Evolutionary conservation across 139 green algal species (phyloP), one percentile per base, ranked within the genome.

Genomic region (Astrephomene gubernaculifera): DNA sequence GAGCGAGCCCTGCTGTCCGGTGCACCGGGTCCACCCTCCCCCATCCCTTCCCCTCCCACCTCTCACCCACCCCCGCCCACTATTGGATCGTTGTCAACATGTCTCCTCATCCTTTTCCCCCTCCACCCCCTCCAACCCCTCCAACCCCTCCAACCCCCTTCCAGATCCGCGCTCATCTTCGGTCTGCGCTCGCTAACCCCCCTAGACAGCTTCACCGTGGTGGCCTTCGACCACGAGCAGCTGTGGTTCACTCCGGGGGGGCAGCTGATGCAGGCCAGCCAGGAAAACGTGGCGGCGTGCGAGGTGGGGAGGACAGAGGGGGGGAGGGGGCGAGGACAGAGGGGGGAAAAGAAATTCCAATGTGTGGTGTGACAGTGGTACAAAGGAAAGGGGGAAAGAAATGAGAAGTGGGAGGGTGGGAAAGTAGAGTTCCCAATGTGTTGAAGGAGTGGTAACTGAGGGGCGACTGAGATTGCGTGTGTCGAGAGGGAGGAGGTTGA

Each of bases 191-290:
- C 75, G 70, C 89, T 94, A n/a, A 72, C 41, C 7, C 63, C 69
- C 8, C 22, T 69, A 36, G 91, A 94, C 75, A 25, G 41, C 52
- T 95, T 95, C 79, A 89, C 80, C 17, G 87, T 95, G 36, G 90
- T 92, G 36, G 92, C 91, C 2, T 95, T 93, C 78, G 91, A 95
- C 81, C 85, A 95, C 72, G 89, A 92, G 54, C 91, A 95, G 86
- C 52, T 91, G 22, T 90, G 81, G 86, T 92, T 86, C 85, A 88
- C 70, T 52, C 60, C 38, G 39, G 78, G 78, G 19, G 78, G 78
- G 19, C 19, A 49, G 39, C 44, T 92, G 45, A 19, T 90, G 53
- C 60, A 76, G 29, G 88, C 85, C 29, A 89, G 78, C 1, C 39
- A 53, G 1, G 75, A 92, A 27, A 83, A 88, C 75, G 44, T 89